Conservation (phyloP, 2,329 filamentous ascomycete species). For the Fusarium subtropicale region DNA sequence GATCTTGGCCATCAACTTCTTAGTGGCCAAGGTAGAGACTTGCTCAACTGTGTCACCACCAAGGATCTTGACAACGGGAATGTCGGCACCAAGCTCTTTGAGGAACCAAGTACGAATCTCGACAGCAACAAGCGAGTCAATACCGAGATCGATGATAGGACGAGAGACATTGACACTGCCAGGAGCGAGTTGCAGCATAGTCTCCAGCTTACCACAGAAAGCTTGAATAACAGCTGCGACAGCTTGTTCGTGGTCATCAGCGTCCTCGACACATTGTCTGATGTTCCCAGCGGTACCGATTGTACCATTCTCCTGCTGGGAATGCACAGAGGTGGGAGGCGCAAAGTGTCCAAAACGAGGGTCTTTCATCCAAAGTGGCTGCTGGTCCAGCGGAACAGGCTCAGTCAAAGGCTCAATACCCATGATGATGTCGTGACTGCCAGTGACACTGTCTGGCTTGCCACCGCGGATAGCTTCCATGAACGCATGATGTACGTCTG, state of each 20-base stretch:
- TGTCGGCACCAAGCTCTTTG: constrained; percentile 56
- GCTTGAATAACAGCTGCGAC: constrained; percentile 2
- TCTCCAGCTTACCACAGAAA: constrained; percentile 11
- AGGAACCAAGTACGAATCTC: constrained; percentile 62
- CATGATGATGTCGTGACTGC: not conserved
- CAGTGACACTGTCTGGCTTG: not conserved
- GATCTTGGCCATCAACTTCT: not conserved
- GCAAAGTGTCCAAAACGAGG: not conserved
- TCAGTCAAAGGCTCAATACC: constrained; percentile 1
- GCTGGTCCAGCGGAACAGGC: not conserved
- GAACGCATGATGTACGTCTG: constrained; percentile 45
- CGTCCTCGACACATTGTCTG: not conserved
- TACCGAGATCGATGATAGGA: constrained; percentile 33
- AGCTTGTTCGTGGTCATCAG: not conserved
- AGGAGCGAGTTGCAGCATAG: constrained; percentile 6
- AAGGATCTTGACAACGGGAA: constrained; percentile 37
- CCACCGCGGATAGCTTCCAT: not conserved
- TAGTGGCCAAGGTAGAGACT: not conserved
- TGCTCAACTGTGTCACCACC: not conserved
- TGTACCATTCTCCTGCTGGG: not conserved
- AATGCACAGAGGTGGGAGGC: not conserved
- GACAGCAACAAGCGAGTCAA: constrained; percentile 51
- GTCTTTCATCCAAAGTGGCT: constrained; percentile 3
- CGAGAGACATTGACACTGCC: not conserved
- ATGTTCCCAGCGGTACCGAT: not conserved